Evolutionary conservation across 2,329 filamentous ascomycete species (phyloP).

Genomic region (Fusarium sp.): DNA sequence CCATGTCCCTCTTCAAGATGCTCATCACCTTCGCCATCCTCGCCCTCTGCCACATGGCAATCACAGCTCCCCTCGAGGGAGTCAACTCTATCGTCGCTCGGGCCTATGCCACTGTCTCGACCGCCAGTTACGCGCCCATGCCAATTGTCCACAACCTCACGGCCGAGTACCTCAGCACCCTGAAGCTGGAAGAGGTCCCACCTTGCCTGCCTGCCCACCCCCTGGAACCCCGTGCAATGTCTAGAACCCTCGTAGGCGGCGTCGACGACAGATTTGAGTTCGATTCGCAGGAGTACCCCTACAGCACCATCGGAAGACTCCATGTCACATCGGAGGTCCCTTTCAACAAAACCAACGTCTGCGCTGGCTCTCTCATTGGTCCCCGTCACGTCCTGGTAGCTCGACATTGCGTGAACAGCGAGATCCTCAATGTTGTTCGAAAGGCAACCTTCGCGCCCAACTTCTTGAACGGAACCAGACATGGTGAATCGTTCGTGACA

Average conservation of each 20-base stretch:
- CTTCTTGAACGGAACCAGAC: not conserved
- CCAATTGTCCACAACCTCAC: not conserved
- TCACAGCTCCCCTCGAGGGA: rapidly evolving
- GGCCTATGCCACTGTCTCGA: no score
- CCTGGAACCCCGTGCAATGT: not conserved
- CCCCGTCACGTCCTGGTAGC: constrained; percentile 22
- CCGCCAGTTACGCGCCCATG: not conserved
- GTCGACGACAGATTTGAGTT: constrained; percentile 7
- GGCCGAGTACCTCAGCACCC: not conserved
- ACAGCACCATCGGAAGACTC: not conserved
- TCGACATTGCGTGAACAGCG: constrained; percentile 9
- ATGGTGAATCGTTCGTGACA: not conserved
- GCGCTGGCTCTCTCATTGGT: constrained; percentile 20
- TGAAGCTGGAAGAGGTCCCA: not conserved
- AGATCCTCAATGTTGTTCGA: not conserved
- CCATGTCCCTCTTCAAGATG: not conserved
- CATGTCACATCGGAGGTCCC: not conserved
- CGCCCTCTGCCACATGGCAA: not conserved
- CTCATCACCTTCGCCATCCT: not conserved
- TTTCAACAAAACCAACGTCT: not conserved
- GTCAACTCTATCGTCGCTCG: not conserved
- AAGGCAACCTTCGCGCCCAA: constrained; percentile 4
- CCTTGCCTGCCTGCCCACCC: not conserved
- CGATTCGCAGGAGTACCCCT: constrained; percentile 12
- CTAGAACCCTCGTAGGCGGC: not conserved